phyloP scores from a whole-genome alignment of 192 early-diverging fungal genomes.

The Glomus cerebriforme region DNA sequence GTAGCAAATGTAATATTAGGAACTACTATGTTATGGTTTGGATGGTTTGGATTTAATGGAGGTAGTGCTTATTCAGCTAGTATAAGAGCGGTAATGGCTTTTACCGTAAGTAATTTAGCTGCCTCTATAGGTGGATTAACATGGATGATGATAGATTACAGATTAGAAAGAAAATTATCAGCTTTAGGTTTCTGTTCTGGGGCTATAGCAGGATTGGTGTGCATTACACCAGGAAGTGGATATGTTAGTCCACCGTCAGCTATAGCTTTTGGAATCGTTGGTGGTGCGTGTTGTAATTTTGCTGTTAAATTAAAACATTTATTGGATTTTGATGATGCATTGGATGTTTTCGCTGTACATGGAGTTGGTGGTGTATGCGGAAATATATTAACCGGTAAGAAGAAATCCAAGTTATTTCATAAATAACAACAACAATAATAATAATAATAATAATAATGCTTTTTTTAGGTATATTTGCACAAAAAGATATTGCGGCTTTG shows the following conservation, averaged over 20 bases:
- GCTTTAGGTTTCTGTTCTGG: constrained; percentile 94
- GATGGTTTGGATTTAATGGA: constrained; percentile 97
- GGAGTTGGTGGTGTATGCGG: constrained; percentile 85
- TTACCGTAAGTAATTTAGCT: constrained; percentile 82
- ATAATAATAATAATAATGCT: too few relatives aligned
- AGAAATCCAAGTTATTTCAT: not conserved
- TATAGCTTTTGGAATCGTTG: constrained; percentile 77
- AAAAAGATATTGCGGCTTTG: constrained; percentile 68
- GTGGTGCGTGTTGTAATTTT: constrained; percentile 77
- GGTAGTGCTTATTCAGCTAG: constrained; percentile 82
- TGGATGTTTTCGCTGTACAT: constrained; percentile 91
- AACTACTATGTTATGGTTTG: constrained; percentile 88
- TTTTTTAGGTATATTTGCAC: constrained; percentile 68
- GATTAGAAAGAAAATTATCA: constrained; percentile 79
- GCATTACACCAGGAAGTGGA: constrained; percentile 90
- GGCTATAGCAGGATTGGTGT: constrained; percentile 87
- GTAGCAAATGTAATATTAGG: constrained; percentile 92
- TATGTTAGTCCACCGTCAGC: constrained; percentile 83
- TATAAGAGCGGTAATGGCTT: constrained; percentile 84
- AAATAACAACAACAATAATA: too few relatives aligned
- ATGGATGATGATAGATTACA: constrained; percentile 84
- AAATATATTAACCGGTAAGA: constrained; percentile 77
- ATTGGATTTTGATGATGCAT: constrained; percentile 88
- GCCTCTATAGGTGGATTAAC: constrained; percentile 78
- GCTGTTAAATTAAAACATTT: constrained; percentile 80